Conservation (phyloP, 306 rosid genomes). For the Calophaca sinica region DNA sequence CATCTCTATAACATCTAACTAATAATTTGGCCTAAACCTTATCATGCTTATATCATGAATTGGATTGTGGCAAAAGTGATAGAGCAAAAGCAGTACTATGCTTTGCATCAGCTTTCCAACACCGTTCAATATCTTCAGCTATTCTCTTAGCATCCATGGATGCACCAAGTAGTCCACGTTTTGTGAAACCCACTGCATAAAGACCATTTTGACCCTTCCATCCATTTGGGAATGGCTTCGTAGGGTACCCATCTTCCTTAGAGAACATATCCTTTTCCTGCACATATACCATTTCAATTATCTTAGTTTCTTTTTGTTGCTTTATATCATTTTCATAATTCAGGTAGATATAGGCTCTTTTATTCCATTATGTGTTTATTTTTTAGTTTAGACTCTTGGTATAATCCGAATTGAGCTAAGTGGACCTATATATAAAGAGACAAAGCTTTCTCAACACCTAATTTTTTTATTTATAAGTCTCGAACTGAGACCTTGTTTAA, state of each 20-base stretch:
- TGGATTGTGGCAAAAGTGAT: constrained; percentile 43
- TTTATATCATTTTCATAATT: constrained; percentile 6
- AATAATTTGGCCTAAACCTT: neutral
- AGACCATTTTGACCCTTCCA: constrained; percentile 88
- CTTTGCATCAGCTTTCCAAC: constrained; percentile 74
- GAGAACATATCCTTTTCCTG: constrained; percentile 83
- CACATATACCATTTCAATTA: constrained; percentile 15
- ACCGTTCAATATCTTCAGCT: constrained; percentile 69
- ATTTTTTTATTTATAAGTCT: too few species aligned
- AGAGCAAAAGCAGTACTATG: constrained; percentile 49
- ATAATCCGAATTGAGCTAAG: too few species aligned
- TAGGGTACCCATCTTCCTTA: constrained; percentile 72
- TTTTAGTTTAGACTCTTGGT: too few species aligned
- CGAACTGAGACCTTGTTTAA: too few species aligned
- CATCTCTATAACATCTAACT: neutral
- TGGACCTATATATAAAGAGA: too few species aligned
- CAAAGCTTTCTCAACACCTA: too few species aligned
- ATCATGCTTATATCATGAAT: constrained; percentile 35
- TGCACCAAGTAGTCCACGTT: constrained; percentile 88
- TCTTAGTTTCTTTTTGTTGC: neutral
- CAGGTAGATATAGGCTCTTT: neutral
- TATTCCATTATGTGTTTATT: constrained; percentile 3
- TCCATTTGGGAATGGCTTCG: constrained; percentile 74
- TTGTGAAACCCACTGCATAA: constrained; percentile 86
- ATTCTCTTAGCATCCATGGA: constrained; percentile 77